phyloP scores from a whole-genome alignment of 208 protist species.

The Angomonas ambiguus region DNA sequence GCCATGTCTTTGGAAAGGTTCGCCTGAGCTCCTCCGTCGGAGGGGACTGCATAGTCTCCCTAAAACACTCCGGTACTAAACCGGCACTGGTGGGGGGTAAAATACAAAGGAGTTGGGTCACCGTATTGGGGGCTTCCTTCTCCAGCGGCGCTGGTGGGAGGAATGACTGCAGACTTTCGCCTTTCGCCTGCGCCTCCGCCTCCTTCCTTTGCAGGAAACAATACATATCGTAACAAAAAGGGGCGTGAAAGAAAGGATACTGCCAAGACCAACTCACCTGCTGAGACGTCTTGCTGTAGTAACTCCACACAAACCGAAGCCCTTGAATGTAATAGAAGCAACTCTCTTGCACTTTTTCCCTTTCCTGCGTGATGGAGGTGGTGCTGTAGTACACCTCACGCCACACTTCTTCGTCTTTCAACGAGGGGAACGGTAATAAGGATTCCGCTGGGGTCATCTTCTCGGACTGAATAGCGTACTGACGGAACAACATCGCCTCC shows the following conservation, averaged over 20 bases:
- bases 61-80: constrained; percentile 51
- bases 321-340: constrained; percentile 73
- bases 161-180: constrained; percentile 19
- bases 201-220: constrained; percentile 35
- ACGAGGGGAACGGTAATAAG: constrained; percentile 27
- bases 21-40: constrained; percentile 18
- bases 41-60: constrained; percentile 35
- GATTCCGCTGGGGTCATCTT: constrained; percentile 31
- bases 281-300: constrained; percentile 58
- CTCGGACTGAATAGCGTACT: constrained; percentile 30
- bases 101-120: constrained; percentile 77
- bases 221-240: constrained; percentile 63
- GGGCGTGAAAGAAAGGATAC: constrained; percentile 74
- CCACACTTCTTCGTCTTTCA: constrained; percentile 40
- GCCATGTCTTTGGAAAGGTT: constrained; percentile 62
- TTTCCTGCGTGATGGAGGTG: constrained; percentile 24
- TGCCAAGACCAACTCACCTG: constrained; percentile 76
- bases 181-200: background rate
- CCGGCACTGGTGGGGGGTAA: constrained; percentile 50
- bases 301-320: constrained; percentile 78
- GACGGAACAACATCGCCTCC: constrained; percentile 65
- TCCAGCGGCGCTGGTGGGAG: constrained; percentile 34
- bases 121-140: constrained; percentile 36
- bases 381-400: constrained; percentile 42
- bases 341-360: constrained; percentile 27